Conservation (phyloP, 305 asterid species). For the Vinca major region DNA sequence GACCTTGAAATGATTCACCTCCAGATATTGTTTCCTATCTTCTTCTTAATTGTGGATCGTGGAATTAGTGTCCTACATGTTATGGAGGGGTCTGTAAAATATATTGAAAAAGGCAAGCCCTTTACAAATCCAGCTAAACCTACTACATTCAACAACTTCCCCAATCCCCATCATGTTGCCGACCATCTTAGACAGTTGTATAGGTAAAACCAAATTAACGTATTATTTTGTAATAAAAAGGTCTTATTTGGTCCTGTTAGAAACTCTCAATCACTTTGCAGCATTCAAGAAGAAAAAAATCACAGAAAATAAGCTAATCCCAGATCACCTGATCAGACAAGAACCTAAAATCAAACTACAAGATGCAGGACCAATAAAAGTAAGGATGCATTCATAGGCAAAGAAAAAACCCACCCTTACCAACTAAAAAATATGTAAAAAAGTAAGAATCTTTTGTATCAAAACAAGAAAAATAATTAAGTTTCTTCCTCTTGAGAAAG, state of each 20-base stretch:
- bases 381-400: not conserved
- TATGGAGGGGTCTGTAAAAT: not conserved
- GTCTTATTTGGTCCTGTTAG: not conserved
- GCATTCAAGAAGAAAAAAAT: not conserved
- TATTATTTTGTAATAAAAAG: not conserved
- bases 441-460: too few species aligned
- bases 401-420: not conserved
- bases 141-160: conserved; percentile 3
- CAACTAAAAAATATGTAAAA: too few species aligned
- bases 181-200: conserved; percentile 7
- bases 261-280: not conserved
- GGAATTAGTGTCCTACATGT: conserved; percentile 5
- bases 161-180: conserved; percentile 9
- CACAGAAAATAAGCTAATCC: not conserved
- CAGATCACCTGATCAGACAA: conserved; percentile 13
- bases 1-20: not conserved
- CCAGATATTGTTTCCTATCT: too few species aligned
- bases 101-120: conserved; percentile 8
- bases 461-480: too few species aligned
- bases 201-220: not conserved
- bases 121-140: conserved; percentile 18
- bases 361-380: too few species aligned
- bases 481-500: too few species aligned
- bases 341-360: conserved; percentile 4
- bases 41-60: too few species aligned